Base-by-base conservation (phyloP, 208 protist species). In the Acanthamoeba sp. region DNA sequence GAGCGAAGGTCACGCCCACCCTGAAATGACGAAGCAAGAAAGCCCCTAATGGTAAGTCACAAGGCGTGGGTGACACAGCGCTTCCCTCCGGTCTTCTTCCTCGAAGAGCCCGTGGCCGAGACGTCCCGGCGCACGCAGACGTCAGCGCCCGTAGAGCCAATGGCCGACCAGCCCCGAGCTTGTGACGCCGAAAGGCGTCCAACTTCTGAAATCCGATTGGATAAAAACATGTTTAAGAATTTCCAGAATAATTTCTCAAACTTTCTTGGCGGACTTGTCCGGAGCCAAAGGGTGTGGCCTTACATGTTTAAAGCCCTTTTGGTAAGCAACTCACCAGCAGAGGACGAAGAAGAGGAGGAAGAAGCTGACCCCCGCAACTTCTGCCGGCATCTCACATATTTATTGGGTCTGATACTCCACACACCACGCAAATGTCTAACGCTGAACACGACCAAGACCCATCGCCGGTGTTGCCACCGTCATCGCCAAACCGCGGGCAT, bases 11-110 rank as follows among this genome's bases (percentile, higher is more conserved):
- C 55, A 62, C 16, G 22, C 55, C 55, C 55, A 22, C 16, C 22
- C 24, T 62, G 14, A 22, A 62, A 62, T 62, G 64, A 73, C 64
- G 64, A 32, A 73, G 7, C 10, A 73, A 73, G 64, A 73, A 40
- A 18, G 64, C 64, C 64, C 64, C 64, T 73, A 73, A 73, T 73
- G 64, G 64, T 73, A 73, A 73, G 29, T 73, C 14, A 4, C 14
- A 2, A 29, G 32, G 7, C n/a, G 32, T 32, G n/a, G 64, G 64
- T 73, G 64, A 73, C 64, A 4, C 64, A 16, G 0, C 0, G 34
- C 64, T 73, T 73, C 64, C 64, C 64, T 38, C 64, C 64, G n/a
- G 27, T 29, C n/a, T 0, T 22, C 22, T 73, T 73, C 64, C 64
- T 40, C 29, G 64, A 40, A 73, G 64, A 38, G 14, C 16, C 55